A percentile compares a stretch with the other conserved stretches of the same genome.
Evolutionary conservation across 352 stramenopile genomes (phyloP).

Genomic region (Pythium oligandrum): DNA sequence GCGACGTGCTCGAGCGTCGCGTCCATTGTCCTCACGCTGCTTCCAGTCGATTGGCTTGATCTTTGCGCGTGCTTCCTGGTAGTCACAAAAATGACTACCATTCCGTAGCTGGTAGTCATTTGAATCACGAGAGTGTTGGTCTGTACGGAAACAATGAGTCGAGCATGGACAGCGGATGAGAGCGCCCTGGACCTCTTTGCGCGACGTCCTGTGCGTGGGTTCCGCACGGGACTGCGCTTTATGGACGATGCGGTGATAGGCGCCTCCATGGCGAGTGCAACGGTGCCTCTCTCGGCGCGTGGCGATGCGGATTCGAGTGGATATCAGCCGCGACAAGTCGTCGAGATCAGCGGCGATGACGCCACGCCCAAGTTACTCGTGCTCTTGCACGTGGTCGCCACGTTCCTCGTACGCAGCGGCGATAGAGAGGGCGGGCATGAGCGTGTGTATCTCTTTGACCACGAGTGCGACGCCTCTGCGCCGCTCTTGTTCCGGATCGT

Average conservation of each 20-base stretch:
- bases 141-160: slow-evolving; percentile 5
- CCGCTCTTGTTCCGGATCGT: slow-evolving; percentile 25
- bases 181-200: slow-evolving; percentile 74
- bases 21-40: slow-evolving; percentile 1
- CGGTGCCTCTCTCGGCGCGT: too few relatives aligned
- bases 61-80: neutral
- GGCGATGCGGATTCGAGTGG: slow-evolving; percentile 10
- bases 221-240: slow-evolving; percentile 49
- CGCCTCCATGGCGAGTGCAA: too few relatives aligned
- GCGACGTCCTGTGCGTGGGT: slow-evolving; percentile 39
- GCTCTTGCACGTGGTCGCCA: slow-evolving; percentile 49
- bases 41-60: neutral
- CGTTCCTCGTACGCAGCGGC: slow-evolving; percentile 36
- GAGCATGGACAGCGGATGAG: slow-evolving; percentile 45
- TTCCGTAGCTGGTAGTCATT: slow-evolving; percentile 1
- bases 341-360: slow-evolving; percentile 48
- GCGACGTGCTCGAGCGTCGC: slow-evolving; percentile 41
- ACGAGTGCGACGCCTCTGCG: slow-evolving; percentile 41
- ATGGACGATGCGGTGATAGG: slow-evolving; percentile 34
- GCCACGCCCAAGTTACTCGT: slow-evolving; percentile 35
- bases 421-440: slow-evolving; percentile 10
- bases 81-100: neutral
- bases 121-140: slow-evolving; percentile 4
- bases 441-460: slow-evolving; percentile 61
- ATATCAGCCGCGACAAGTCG: slow-evolving; percentile 49